Percentiles rank a stretch among this genome's conserved stretches.
These are phyloP conservation scores for Chaetomium tenue DNA, from an alignment of 495 filamentous ascomycete species.

Conservation along the genomic window DNA sequence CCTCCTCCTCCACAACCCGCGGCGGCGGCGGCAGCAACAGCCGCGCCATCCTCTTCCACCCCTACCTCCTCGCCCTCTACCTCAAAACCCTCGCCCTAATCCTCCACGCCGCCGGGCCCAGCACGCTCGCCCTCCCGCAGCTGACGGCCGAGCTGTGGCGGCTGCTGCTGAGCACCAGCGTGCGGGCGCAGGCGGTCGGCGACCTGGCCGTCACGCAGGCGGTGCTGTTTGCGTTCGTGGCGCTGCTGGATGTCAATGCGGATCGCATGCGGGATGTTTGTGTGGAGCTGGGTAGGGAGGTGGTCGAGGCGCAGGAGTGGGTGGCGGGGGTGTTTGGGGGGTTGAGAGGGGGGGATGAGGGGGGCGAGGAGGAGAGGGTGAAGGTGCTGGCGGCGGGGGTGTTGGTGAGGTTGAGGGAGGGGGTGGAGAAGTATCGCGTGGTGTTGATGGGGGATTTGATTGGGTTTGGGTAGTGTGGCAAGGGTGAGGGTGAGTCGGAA, in stretches of 20 bases:
- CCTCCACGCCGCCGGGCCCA: conserved; percentile 63
- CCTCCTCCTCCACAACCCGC: conserved; percentile 29
- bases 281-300: conserved; percentile 53
- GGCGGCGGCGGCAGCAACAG: too few relatives aligned
- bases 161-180: conserved; percentile 51
- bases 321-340: conserved; percentile 43
- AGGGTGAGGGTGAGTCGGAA: background rate
- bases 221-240: conserved; percentile 73
- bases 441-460: conserved; percentile 60
- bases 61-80: conserved; percentile 58
- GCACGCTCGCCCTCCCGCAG: conserved; percentile 58
- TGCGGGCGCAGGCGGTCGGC: conserved; percentile 44
- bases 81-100: conserved; percentile 66
- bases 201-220: conserved; percentile 68
- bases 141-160: conserved; percentile 72
- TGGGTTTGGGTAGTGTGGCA: conserved; percentile 32
- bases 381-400: conserved; percentile 78
- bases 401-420: conserved; percentile 72
- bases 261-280: conserved; percentile 73
- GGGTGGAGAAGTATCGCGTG: conserved; percentile 77
- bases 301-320: conserved; percentile 57
- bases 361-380: conserved; percentile 58
- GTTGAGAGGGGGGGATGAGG: conserved; percentile 45
- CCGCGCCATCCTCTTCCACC: conserved; percentile 55
- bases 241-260: conserved; percentile 81